Evolutionary conservation across 192 early-diverging fungal genomes (phyloP), one percentile per base, ranked within the genome.

Genomic region (Cetraspora pellucida): DNA sequence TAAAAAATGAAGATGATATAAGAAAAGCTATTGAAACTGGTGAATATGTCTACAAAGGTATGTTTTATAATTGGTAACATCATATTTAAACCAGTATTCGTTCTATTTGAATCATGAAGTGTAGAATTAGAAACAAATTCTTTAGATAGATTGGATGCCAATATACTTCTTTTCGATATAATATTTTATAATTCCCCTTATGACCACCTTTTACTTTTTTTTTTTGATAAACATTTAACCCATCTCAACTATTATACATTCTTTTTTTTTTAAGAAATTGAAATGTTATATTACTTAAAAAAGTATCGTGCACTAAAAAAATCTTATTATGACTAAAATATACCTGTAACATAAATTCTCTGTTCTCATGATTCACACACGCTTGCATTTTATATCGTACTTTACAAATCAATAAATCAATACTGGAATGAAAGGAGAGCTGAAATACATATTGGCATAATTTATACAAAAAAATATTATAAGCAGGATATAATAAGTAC

Each of bases 21-120:
- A 75, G 68, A 37, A 78, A 79, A 27, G 73, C 83, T 17, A 73
- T 84, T 45, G 77, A 72, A 17, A 47, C 59, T 54, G 83, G 83
- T n/a, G 77, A 84, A 71, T 84, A 84, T 79, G 70, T 84, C 13
- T 61, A 78, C 21, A 85, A 85, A 84, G 82, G 82, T 82, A 78
- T 30, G 14, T 44, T 49, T 52, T 49, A 59, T 67, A 43, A 37
- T 37, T 37, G 37, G 37, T 37, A 37, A 7, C 37, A 6, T 37
- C 7, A 37, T 37, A 37, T 37, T 37, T 37, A 37, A 37, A 37
- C 7, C 7, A 37, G 37, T 37, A 37, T 1, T 37, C 37, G n/a
- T 37, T 37, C 37, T 37, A 37, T 37, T n/a, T 37, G 7, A 37
- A 37, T 37, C 37, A 37, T 37, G 7, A 7, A 37, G 37, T 46